Conservation (phyloP, 345 rosid genomes). For the Linum lewisii region DNA sequence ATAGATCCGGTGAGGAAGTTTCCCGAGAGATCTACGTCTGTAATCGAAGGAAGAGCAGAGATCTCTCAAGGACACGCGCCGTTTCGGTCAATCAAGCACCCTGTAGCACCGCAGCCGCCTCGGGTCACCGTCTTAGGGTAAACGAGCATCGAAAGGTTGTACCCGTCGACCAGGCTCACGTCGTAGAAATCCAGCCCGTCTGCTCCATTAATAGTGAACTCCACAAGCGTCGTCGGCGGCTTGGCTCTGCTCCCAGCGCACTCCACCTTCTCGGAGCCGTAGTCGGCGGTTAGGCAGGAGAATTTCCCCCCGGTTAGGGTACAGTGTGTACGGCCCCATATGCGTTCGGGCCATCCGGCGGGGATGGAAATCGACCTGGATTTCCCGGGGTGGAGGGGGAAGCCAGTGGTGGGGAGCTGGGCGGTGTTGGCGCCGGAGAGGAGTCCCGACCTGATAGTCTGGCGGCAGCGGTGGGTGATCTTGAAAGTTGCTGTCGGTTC, state of each 20-base stretch:
- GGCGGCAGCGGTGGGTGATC: slow-evolving; percentile 64
- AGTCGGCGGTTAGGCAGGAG: slow-evolving; percentile 55
- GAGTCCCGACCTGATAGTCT: slow-evolving; percentile 70
- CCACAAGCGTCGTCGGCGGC: slow-evolving; percentile 76
- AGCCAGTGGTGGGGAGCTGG: slow-evolving; percentile 72
- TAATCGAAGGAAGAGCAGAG: too few relatives aligned
- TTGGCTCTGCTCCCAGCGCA: slow-evolving; percentile 70
- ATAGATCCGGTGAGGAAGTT: too few relatives aligned
- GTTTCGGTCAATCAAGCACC: slow-evolving; percentile 76
- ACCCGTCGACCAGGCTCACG: slow-evolving; percentile 67
- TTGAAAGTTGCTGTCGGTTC: slow-evolving; percentile 51
- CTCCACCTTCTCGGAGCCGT: slow-evolving; percentile 60
- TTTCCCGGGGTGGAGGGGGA: slow-evolving; percentile 44
- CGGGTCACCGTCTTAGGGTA: slow-evolving; percentile 34
- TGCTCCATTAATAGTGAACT: slow-evolving; percentile 75
- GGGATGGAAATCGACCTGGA: slow-evolving; percentile 54
- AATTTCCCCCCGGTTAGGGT: slow-evolving; percentile 40
- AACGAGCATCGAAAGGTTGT: slow-evolving; percentile 57
- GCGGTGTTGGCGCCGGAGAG: slow-evolving; percentile 70
- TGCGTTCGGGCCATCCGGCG: slow-evolving; percentile 67
- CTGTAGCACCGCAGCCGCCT: slow-evolving; percentile 75
- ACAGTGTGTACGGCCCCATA: slow-evolving; percentile 75
- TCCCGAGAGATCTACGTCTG: too few relatives aligned
- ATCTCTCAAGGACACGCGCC: slow-evolving; percentile 65
- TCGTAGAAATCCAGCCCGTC: slow-evolving; percentile 78